A percentile compares a stretch with the other conserved stretches of the same genome.
Conservation (phyloP, 805 yeast species). For the Myxozyma neotropica region DNA sequence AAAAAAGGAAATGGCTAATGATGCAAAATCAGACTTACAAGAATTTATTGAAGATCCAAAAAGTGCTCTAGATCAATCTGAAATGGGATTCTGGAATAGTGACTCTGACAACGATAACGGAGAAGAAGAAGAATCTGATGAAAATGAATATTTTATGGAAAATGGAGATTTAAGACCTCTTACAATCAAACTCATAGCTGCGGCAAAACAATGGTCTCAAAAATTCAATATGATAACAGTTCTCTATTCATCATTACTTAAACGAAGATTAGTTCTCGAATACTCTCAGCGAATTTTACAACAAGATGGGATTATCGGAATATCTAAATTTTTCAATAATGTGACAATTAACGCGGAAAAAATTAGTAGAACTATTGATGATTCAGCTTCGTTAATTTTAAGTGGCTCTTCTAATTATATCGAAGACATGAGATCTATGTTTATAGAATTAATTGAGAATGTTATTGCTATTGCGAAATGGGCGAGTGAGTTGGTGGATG, state of each 20-base stretch:
- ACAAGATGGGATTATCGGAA: not conserved
- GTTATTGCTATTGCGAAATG: not conserved
- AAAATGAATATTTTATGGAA: not conserved
- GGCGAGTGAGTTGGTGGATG: slow-evolving; percentile 1
- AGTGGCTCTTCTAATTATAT: not conserved
- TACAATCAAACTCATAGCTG: not conserved
- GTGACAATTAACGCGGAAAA: not conserved
- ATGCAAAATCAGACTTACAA: slow-evolving; percentile 16
- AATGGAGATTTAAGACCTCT: not conserved
- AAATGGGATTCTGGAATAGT: not conserved
- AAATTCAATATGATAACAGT: slow-evolving; percentile 14
- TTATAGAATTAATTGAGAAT: not conserved
- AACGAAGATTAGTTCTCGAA: slow-evolving; percentile 18
- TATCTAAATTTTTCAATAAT: slow-evolving; percentile 5
- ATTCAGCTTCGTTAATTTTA: not conserved
- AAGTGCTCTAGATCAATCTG: not conserved
- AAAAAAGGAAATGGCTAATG: slow-evolving; percentile 6
- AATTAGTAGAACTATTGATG: slow-evolving; percentile 2
- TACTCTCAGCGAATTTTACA: not conserved
- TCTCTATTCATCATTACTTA: slow-evolving; percentile 16
- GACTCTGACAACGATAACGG: not conserved
- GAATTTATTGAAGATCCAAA: slow-evolving; percentile 24
- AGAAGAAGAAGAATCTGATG: slow-evolving; percentile 11
- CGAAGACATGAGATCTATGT: not conserved
- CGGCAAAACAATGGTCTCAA: slow-evolving; percentile 13